Evolutionary conservation across 208 protist genomes (phyloP).

Genomic region (Balamuthia mandrillaris): DNA sequence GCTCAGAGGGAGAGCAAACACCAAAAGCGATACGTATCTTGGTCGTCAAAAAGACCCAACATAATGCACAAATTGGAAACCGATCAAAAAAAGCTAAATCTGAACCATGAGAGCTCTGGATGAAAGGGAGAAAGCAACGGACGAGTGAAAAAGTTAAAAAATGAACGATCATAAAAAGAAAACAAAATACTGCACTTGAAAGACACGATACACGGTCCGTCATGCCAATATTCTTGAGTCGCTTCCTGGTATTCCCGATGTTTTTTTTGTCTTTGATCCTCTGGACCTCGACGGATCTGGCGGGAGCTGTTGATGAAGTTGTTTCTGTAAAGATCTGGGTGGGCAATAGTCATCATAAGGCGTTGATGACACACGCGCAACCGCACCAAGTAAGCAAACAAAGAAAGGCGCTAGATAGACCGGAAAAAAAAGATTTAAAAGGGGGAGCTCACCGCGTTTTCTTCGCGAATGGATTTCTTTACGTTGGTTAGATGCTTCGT

Average conservation of each 20-base stretch:
- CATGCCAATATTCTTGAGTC: not conserved
- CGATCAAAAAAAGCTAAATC: too few species aligned
- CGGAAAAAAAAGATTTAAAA: not conserved
- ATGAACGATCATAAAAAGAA: not conserved
- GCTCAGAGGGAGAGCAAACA: not conserved
- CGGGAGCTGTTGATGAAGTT: too few species aligned
- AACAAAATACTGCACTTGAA: not conserved
- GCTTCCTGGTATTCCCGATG: not conserved
- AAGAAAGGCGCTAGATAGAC: too few species aligned
- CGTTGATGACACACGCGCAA: not conserved
- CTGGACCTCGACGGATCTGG: too few species aligned
- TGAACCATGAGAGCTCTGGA: not conserved
- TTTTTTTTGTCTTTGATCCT: not conserved
- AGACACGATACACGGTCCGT: not conserved
- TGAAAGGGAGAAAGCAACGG: slow-evolving; percentile 16
- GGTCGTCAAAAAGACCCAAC: too few species aligned
- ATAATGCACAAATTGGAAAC: too few species aligned
- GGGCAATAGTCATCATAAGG: too few species aligned
- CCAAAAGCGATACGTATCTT: not conserved
- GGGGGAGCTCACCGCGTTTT: too few species aligned
- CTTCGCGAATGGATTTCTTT: too few species aligned
- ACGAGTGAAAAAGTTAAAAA: slow-evolving; percentile 16
- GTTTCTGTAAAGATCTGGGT: too few species aligned
- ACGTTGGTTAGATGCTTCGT: too few species aligned
- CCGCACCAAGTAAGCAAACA: not conserved